Percentiles rank a stretch among this genome's conserved stretches.
Conservation (phyloP, 108 stramenopile species). For the Fragilariopsis cylindrus region DNA sequence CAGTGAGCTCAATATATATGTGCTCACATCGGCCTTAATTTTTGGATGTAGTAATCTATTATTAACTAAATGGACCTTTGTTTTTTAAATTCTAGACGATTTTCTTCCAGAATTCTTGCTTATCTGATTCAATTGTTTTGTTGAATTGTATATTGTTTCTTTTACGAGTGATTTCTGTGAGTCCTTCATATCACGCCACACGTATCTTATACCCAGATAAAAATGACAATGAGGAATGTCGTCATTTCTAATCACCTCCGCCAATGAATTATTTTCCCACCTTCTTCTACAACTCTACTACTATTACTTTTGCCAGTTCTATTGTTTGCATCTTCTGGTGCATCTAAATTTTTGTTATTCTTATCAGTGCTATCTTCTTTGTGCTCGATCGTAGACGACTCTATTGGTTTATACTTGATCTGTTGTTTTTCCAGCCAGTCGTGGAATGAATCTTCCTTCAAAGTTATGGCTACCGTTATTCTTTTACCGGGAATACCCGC, state of each 20-base stretch:
- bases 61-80: no score
- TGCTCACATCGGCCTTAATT: no score
- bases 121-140: no score
- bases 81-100: no score
- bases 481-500: slow-evolving; percentile 44
- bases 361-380: neutral
- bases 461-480: slow-evolving; percentile 71
- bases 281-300: slow-evolving; percentile 8
- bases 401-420: neutral
- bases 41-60: no score
- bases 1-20: no score
- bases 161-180: no score
- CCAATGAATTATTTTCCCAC: slow-evolving; percentile 16
- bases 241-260: slow-evolving; percentile 5
- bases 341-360: neutral
- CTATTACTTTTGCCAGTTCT: neutral
- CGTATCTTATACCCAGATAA: no score
- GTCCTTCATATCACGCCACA: no score
- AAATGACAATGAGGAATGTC: neutral
- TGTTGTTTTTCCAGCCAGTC: slow-evolving; percentile 51
- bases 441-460: slow-evolving; percentile 62
- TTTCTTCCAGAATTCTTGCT: no score
- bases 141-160: no score
- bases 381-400: neutral
- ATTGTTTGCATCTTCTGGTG: neutral